Evolutionary conservation across 148 eudicot genomes (phyloP).

Genomic region (Chenopodium berlandieri): DNA sequence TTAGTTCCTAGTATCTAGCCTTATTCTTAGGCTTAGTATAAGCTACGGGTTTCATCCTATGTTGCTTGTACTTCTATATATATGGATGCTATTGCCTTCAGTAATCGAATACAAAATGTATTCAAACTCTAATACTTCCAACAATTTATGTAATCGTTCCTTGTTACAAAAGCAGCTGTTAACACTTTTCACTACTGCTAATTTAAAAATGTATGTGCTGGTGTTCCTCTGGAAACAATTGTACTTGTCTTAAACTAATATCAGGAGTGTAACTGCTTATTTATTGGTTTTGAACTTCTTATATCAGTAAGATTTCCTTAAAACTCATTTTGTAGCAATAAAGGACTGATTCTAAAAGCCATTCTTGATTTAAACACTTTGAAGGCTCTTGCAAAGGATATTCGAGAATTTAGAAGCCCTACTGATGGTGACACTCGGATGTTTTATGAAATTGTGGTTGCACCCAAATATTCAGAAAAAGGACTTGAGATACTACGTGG

Average conservation of each 20-base stretch:
- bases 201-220: not conserved
- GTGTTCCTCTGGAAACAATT: not conserved
- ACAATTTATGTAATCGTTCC: not conserved
- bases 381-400: conserved; percentile 85
- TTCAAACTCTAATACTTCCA: too few species aligned
- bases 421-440: conserved; percentile 94
- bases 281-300: too few species aligned
- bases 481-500: conserved; percentile 96
- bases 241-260: not conserved
- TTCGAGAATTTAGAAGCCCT: conserved; percentile 94
- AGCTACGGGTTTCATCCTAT: too few species aligned
- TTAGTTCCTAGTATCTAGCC: too few species aligned
- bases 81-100: too few species aligned
- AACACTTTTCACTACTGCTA: not conserved
- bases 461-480: conserved; percentile 73
- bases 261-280: not conserved
- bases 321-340: not conserved
- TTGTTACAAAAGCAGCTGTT: not conserved
- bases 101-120: too few species aligned
- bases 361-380: not conserved
- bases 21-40: too few species aligned
- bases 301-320: not conserved
- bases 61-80: too few species aligned
- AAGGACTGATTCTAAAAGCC: not conserved
- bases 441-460: conserved; percentile 98